phyloP scores from a whole-genome alignment of 2,329 filamentous ascomycete genomes.

The Juglanconis oblonga region DNA sequence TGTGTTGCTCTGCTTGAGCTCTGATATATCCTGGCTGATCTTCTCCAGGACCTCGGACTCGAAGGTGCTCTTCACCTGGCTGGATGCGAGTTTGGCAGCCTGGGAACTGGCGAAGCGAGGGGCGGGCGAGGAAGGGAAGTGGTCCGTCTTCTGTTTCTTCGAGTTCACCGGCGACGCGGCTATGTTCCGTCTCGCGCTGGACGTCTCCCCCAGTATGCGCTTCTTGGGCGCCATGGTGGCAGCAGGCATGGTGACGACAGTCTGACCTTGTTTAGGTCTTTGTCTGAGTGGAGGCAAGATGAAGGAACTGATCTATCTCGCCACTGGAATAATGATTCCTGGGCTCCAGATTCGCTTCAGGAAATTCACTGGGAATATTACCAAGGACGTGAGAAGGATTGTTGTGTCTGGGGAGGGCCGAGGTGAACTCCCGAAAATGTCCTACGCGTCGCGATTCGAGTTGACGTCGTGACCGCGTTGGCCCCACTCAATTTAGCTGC shows the following conservation, averaged over 20 bases:
- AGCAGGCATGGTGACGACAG: slow-evolving; percentile 41
- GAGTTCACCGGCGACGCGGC: slow-evolving; percentile 51
- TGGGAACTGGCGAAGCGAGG: slow-evolving; percentile 62
- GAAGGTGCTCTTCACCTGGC: slow-evolving; percentile 84
- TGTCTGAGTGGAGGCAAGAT: background rate
- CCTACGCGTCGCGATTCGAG: slow-evolving; percentile 2
- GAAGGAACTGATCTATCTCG: too few relatives aligned
- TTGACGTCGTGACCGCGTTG: slow-evolving; percentile 8
- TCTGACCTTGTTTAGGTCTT: background rate
- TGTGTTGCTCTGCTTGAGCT: slow-evolving; percentile 78
- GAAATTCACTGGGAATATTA: too few relatives aligned
- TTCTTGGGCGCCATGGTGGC: slow-evolving; percentile 60
- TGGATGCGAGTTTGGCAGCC: slow-evolving; percentile 65
- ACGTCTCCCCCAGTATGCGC: slow-evolving; percentile 67
- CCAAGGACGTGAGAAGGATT: background rate
- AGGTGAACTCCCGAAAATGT: slow-evolving; percentile 1
- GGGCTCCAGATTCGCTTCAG: too few relatives aligned
- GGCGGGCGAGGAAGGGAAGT: slow-evolving; percentile 52
- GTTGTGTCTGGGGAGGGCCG: background rate
- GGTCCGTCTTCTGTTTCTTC: slow-evolving; percentile 84
- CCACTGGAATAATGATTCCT: too few relatives aligned
- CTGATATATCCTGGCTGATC: slow-evolving; percentile 87
- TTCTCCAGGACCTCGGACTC: slow-evolving; percentile 94
- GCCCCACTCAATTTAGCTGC: slow-evolving; percentile 16
- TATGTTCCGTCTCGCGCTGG: slow-evolving; percentile 62